Evolutionary conservation across 1,284 basidiomycete genomes (phyloP), one percentile per base, ranked within the genome.

Genomic region (Heterobasidion irregulare): DNA sequence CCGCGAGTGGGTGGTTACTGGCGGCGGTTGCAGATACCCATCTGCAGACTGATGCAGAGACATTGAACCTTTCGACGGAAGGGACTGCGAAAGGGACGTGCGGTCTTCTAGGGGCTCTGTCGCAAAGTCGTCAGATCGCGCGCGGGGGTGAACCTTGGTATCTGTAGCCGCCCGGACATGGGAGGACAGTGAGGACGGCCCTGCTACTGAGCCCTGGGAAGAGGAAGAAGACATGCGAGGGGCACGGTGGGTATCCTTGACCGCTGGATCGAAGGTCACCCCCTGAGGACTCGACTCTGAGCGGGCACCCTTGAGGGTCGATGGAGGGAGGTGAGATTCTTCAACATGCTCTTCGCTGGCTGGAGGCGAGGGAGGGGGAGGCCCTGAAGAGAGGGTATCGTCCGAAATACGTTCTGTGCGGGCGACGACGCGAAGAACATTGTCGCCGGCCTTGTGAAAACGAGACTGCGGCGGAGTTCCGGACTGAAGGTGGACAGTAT

Each of bases 281-380:
- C 18, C 12, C 19, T 26, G 18, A 18, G 53, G 18, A 19, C 35
- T 18, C 7, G 45, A 18, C 16, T 36, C 46, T 36, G 53, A 53
- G 10, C 41, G 26, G 41, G 51, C 15, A 9, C 38, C 26, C 43
- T 52, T 43, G 2, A 45, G 5, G 10, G 41, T 36, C n/a, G n/a
- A 16, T 18, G 46, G 46, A 12, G 46, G 46, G 18, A 47, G 46
- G 46, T 3, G 10, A 47, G n/a, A 10, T 9, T 10, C 46, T 10
- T 57, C 56, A 12, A 58, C 56, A 9, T 69, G 68, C 56, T 79
- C 79, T 34, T 79, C 71, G 64, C 82, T 84, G 10, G 81, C 82
- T 3, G 83, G 84, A 0, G 83, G 83, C 0, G 82, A 85, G 5
- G 84, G 84, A 1, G 83, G 84, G 0, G 82, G 81, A 5, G 83